Evolutionary conservation across 1,139 yeast species (phyloP), one percentile per base, ranked within the genome.

Genomic region (Geotrichum candidum): DNA sequence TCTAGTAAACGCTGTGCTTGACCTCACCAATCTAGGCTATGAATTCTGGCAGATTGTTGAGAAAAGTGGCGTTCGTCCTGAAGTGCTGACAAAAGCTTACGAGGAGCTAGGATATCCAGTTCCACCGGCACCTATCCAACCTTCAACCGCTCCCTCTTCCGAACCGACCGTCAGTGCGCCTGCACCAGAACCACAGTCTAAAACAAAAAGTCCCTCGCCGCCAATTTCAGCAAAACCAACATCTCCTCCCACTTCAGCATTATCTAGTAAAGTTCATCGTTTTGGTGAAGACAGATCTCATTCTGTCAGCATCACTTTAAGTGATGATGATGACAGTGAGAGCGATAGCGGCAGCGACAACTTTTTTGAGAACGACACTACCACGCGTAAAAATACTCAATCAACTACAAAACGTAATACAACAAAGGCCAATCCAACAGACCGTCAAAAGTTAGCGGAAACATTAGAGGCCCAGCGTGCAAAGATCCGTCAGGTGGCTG

Each of bases 201-300:
- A 50, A 13, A 29, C 38, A 11, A 18, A 22, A 25, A 18, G 38
- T 27, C 1, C 18, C 3, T 52, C 54, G 18, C 54, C 38, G 15
- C 22, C 23, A 38, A 27, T 15, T 25, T 15, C 41, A 15, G 22
- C 57, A 29, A 45, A 54, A 41, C 35, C 57, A 22, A 9, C 22
- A 1, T 15, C 18, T 9, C 46, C 53, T 27, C 7, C 58, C 9
- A 10, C 38, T 9, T 5, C 23, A 31, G 33, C 25, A 9, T 11
- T 15, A 5, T 0, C 15, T 22, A 18, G 29, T 18, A 46, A 10
- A 6, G 22, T 7, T n/a, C 54, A 57, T 33, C 29, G 59, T 18
- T 60, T 60, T 56, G 62, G 62, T 18, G 58, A 58, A 33, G 62
- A 60, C 41, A 51, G 62, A 38, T 60, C 62, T 22, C 53, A 56